These are phyloP conservation scores for Fusarium sp. DNA, from an alignment of 2,329 filamentous ascomycete species.

Conservation along the genomic window DNA sequence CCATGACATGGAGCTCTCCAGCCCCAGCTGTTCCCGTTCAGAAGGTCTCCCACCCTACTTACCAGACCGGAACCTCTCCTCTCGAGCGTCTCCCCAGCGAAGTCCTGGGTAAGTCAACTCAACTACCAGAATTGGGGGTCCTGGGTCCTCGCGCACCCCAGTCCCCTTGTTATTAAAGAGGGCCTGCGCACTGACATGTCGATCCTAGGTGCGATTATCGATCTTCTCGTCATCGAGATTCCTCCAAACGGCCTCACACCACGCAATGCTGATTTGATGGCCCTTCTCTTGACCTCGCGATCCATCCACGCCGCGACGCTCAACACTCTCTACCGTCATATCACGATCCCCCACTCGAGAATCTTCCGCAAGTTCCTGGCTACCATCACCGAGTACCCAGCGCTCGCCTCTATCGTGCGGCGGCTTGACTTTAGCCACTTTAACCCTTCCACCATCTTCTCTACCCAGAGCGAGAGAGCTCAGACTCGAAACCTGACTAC, in stretches of 20 bases:
- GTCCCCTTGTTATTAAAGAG: constrained; percentile 23
- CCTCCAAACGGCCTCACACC: constrained; percentile 78
- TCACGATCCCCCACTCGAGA: constrained; percentile 84
- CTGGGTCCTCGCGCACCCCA: constrained; percentile 14
- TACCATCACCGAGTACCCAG: constrained; percentile 74
- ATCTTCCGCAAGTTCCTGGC: constrained; percentile 85
- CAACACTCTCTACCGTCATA: constrained; percentile 80
- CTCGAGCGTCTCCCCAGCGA: constrained; percentile 78
- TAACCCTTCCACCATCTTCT: constrained; percentile 81
- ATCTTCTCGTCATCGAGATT: constrained; percentile 78
- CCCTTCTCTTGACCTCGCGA: constrained; percentile 80
- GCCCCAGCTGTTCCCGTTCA: constrained; percentile 45
- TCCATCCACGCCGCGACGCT: constrained; percentile 79
- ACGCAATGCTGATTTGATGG: constrained; percentile 82
- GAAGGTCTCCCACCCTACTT: constrained; percentile 43
- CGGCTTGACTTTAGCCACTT: constrained; percentile 89
- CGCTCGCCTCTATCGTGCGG: constrained; percentile 79
- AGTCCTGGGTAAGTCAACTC: constrained; percentile 70
- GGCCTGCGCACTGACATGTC: constrained; percentile 36
- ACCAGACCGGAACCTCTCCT: constrained; percentile 62
- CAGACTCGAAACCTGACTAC: constrained; percentile 82
- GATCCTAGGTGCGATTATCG: constrained; percentile 75
- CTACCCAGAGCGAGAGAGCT: constrained; percentile 78
- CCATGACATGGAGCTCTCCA: constrained; percentile 65
- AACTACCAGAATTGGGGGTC: constrained; percentile 6